Conservation (phyloP, 305 asterid species). For the Solanum hybrid region DNA sequence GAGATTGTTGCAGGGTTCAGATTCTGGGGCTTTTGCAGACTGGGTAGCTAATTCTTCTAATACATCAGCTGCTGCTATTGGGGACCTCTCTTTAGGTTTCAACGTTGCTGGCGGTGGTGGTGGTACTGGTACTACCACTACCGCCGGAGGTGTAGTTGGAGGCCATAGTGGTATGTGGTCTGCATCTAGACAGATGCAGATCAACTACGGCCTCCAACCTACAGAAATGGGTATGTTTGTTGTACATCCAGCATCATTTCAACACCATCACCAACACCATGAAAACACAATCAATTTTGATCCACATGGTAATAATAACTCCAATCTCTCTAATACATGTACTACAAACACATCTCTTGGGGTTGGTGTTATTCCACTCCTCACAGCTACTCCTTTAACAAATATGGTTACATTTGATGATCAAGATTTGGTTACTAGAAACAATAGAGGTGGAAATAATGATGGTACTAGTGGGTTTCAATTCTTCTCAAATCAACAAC, state of each 20-base stretch:
- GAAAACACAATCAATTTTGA: constrained; percentile 43
- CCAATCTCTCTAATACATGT: constrained; percentile 12
- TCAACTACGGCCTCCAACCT: constrained; percentile 53
- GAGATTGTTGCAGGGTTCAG: constrained; percentile 37
- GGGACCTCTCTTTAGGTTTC: constrained; percentile 66
- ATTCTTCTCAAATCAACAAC: constrained; percentile 36
- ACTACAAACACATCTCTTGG: constrained; percentile 21
- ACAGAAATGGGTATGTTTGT: constrained; percentile 49
- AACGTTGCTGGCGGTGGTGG: constrained; percentile 36
- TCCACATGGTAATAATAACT: constrained; percentile 7
- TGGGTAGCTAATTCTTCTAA: constrained; percentile 64
- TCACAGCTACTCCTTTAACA: constrained; percentile 20
- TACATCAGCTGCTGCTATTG: constrained; percentile 9
- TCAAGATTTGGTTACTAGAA: neutral
- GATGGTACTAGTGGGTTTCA: constrained; percentile 23
- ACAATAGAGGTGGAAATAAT: neutral
- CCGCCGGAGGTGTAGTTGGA: constrained; percentile 20
- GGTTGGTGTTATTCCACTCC: constrained; percentile 46
- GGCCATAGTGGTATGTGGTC: constrained; percentile 34
- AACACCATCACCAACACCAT: constrained; percentile 26
- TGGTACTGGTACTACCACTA: neutral
- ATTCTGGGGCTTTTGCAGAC: constrained; percentile 55
- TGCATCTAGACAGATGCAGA: constrained; percentile 52
- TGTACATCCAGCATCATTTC: constrained; percentile 54
- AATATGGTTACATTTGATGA: constrained; percentile 19